These are phyloP conservation scores for Lepidium sativum DNA, from an alignment of 345 rosid species.

Conservation along the genomic window DNA sequence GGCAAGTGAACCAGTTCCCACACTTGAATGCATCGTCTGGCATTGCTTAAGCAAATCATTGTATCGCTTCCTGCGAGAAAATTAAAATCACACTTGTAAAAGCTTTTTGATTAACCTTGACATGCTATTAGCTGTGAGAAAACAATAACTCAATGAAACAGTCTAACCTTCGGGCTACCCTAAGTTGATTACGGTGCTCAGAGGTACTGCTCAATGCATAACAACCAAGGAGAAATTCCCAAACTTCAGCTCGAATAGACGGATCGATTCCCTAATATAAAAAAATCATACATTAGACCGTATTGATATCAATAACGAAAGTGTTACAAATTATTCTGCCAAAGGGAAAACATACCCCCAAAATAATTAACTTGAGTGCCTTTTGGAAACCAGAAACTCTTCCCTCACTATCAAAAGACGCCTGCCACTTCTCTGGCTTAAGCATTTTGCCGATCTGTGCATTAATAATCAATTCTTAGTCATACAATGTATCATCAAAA, in stretches of 20 bases:
- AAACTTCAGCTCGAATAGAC: constrained; percentile 82
- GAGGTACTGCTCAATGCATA: constrained; percentile 68
- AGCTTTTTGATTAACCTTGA: background rate
- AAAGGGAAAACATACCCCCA: constrained; percentile 55
- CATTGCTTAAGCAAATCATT: constrained; percentile 64
- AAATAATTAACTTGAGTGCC: constrained; percentile 59
- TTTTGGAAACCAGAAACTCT: constrained; percentile 71
- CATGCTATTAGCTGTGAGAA: background rate
- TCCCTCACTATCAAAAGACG: constrained; percentile 67
- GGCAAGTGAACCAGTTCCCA: constrained; percentile 91
- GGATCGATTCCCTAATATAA: constrained; percentile 73
- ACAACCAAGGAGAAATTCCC: constrained; percentile 96
- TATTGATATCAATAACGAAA: background rate
- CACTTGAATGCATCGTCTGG: constrained; percentile 80
- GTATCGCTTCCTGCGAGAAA: constrained; percentile 54
- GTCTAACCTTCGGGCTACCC: constrained; percentile 63
- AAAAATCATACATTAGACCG: constrained; percentile 17
- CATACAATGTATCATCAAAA: background rate
- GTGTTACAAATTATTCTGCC: background rate
- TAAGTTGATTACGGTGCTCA: constrained; percentile 62
- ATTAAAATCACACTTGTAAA: background rate
- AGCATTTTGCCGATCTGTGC: constrained; percentile 72
- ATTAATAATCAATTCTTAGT: background rate
- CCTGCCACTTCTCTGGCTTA: constrained; percentile 85
- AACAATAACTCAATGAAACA: background rate